Percentiles rank a stretch among this genome's conserved stretches.
These are phyloP conservation scores for Aspergillus fructus DNA, from an alignment of 2,329 filamentous ascomycete species.

Conservation along the genomic window DNA sequence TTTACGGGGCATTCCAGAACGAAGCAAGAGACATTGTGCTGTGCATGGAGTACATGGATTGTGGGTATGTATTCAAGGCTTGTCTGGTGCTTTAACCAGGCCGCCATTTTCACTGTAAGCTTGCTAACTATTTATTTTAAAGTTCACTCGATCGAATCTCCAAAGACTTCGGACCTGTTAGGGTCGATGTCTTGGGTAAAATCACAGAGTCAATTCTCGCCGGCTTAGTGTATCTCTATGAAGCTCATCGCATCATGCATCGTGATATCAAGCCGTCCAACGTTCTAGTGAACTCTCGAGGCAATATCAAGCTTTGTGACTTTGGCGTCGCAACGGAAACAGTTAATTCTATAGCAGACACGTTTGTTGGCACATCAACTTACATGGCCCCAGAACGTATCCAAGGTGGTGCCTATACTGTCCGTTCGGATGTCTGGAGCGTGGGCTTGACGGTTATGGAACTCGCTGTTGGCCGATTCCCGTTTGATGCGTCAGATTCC, in stretches of 20 bases:
- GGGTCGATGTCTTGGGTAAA: slow-evolving; percentile 95
- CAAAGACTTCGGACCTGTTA: slow-evolving; percentile 88
- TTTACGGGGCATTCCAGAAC: slow-evolving; percentile 96
- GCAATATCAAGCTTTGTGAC: slow-evolving; percentile 95
- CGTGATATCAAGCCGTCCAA: slow-evolving; percentile 98
- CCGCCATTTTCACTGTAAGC: slow-evolving; percentile 3
- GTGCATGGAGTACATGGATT: slow-evolving; percentile 99
- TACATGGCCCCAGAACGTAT: slow-evolving; percentile 99
- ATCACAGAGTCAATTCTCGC: slow-evolving; percentile 94
- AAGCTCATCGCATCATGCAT: slow-evolving; percentile 97
- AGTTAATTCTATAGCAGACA: slow-evolving; percentile 96
- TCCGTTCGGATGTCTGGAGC: slow-evolving; percentile 99
- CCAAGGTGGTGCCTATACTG: slow-evolving; percentile 93
- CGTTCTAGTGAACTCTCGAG: slow-evolving; percentile 90
- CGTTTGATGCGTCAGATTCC: slow-evolving; percentile 81
- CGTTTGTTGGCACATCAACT: slow-evolving; percentile 96
- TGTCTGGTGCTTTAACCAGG: background rate
- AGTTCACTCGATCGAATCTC: slow-evolving; percentile 88
- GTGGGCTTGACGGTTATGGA: slow-evolving; percentile 96
- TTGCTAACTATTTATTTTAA: slow-evolving; percentile 17
- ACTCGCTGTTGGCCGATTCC: slow-evolving; percentile 94
- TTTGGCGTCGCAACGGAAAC: slow-evolving; percentile 98
- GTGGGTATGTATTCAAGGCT: slow-evolving; percentile 70
- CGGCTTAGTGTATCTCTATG: slow-evolving; percentile 91
- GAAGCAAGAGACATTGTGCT: slow-evolving; percentile 97